phyloP scores from a whole-genome alignment of 2,329 filamentous ascomycete species.

The Scedosporium boydii region DNA sequence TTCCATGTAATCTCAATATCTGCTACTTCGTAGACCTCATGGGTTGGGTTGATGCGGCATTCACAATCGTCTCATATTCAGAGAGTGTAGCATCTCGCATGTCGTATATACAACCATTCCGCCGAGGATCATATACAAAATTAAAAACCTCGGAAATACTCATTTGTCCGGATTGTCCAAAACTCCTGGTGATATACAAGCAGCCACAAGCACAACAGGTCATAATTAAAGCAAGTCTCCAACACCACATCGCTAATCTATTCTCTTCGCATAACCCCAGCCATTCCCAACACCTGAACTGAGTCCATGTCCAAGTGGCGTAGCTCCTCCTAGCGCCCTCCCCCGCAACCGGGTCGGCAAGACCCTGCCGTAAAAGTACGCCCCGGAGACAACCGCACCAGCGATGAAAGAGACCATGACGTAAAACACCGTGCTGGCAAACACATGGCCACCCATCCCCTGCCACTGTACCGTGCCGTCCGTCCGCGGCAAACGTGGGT shows the following conservation, averaged over 20 bases:
- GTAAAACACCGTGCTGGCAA: conserved; percentile 55
- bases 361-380: conserved; percentile 53
- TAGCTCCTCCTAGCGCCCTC: conserved; percentile 44
- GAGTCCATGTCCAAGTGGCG: conserved; percentile 46
- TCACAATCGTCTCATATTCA: not conserved
- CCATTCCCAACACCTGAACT: conserved; percentile 42
- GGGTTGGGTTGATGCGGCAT: not conserved
- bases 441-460: conserved; percentile 54
- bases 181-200: not conserved
- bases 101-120: not conserved
- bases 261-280: conserved; percentile 48
- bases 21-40: too few relatives aligned
- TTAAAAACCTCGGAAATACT: not conserved
- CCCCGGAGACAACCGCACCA: conserved; percentile 41
- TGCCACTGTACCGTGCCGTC: conserved; percentile 57
- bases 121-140: not conserved
- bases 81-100: not conserved
- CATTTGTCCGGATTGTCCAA: not conserved
- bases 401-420: conserved; percentile 48
- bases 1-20: too few relatives aligned
- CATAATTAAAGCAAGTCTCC: not conserved
- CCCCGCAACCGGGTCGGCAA: conserved; percentile 44
- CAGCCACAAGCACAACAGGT: not conserved
- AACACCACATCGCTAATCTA: not conserved
- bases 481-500: conserved; percentile 58